Conservation (phyloP, 176 grass and related monocot genomes). For the Carex myosuroides region DNA sequence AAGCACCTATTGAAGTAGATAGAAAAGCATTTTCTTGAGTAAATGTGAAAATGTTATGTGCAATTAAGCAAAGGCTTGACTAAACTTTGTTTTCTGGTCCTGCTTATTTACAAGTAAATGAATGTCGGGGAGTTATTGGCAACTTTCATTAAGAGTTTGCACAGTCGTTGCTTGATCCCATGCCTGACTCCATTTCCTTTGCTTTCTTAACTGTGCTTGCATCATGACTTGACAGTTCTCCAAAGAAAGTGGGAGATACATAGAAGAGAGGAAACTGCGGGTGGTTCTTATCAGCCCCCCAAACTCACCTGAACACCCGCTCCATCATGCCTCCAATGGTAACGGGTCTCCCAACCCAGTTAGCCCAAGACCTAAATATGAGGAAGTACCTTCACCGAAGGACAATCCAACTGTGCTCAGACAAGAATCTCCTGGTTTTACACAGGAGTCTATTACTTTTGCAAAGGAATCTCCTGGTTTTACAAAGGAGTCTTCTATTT, state of each 20-base stretch:
- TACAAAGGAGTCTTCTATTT: constrained; percentile 29
- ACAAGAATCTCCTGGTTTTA: constrained; percentile 30
- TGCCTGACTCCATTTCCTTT: neutral
- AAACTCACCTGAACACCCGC: constrained; percentile 19
- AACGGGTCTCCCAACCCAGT: neutral
- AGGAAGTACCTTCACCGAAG: constrained; percentile 22
- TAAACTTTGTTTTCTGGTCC: neutral
- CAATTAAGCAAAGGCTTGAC: neutral
- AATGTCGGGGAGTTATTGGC: neutral
- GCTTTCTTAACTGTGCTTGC: constrained; percentile 6
- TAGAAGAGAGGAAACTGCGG: constrained; percentile 92
- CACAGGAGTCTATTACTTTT: constrained; percentile 25
- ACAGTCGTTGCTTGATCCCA: neutral
- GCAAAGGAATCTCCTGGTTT: constrained; percentile 34
- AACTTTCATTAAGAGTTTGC: neutral
- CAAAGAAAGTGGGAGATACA: constrained; percentile 77
- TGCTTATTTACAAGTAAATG: neutral
- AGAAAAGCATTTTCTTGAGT: neutral
- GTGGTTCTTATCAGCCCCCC: constrained; percentile 75
- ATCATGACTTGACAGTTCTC: constrained; percentile 51
- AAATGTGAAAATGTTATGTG: neutral
- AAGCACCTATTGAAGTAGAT: neutral
- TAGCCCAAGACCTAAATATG: neutral
- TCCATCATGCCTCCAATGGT: neutral
- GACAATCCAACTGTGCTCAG: constrained; percentile 28